Evolutionary conservation across 1,284 basidiomycete genomes (phyloP).

Genomic region (Melanopsichium pennsylvanicum): DNA sequence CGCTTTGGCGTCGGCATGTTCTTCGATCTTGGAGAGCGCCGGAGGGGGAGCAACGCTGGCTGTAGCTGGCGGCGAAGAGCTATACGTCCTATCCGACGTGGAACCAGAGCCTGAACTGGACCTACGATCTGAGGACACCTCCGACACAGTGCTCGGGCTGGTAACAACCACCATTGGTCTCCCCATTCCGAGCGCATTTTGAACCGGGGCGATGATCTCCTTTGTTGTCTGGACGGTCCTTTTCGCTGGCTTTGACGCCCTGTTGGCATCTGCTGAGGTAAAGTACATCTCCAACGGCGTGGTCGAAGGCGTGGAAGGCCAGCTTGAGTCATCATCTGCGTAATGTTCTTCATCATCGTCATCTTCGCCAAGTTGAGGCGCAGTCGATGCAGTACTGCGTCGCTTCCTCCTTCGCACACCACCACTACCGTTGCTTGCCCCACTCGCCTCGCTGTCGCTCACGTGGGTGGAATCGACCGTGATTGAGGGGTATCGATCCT

Average conservation of each 20-base stretch:
- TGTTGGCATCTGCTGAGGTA: slow-evolving; percentile 10
- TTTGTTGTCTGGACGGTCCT: slow-evolving; percentile 27
- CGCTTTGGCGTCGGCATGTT: slow-evolving; percentile 6
- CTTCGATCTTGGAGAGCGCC: slow-evolving; percentile 29
- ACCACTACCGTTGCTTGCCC: not conserved
- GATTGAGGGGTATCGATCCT: slow-evolving; percentile 35
- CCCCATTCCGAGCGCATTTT: slow-evolving; percentile 25
- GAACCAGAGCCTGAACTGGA: slow-evolving; percentile 34
- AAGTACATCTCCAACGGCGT: slow-evolving; percentile 43
- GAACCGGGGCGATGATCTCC: slow-evolving; percentile 22
- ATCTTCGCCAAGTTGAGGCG: slow-evolving; percentile 9
- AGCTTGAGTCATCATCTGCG: slow-evolving; percentile 44
- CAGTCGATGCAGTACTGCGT: slow-evolving; percentile 23
- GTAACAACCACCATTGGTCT: slow-evolving; percentile 44
- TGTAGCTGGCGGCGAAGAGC: slow-evolving; percentile 18
- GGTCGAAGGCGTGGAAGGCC: slow-evolving; percentile 43
- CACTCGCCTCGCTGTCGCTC: slow-evolving; percentile 29
- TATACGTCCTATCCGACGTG: slow-evolving; percentile 11
- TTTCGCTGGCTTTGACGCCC: not conserved
- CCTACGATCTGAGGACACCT: slow-evolving; percentile 36
- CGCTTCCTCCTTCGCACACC: slow-evolving; percentile 11
- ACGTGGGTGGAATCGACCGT: slow-evolving; percentile 34
- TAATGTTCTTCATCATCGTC: slow-evolving; percentile 25
- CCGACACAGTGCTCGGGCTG: slow-evolving; percentile 35
- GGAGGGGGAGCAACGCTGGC: slow-evolving; percentile 17